Conservation (phyloP, 1,139 yeast genomes). For the Yamadazyma oceani region DNA sequence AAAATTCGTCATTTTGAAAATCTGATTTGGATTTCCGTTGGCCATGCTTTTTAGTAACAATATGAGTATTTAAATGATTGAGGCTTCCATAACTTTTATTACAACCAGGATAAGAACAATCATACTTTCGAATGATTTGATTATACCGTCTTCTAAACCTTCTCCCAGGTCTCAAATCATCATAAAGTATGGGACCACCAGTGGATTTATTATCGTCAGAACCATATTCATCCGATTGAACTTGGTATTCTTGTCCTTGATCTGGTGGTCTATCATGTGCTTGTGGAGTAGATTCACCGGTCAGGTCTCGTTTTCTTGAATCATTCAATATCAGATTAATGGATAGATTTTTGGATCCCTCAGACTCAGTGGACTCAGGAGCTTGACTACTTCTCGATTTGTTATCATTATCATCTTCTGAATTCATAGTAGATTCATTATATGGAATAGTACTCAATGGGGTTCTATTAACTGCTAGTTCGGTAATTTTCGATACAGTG, state of each 20-base stretch:
- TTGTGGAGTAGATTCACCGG: not conserved
- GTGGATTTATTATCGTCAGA: constrained; percentile 3
- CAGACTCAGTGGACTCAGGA: not conserved
- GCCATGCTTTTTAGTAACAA: constrained; percentile 72
- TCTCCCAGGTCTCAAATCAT: constrained; percentile 27
- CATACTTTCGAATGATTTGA: constrained; percentile 67
- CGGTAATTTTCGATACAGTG: too few relatives aligned
- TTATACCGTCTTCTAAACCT: constrained; percentile 68
- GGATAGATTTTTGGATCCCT: constrained; percentile 4
- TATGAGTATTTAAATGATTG: constrained; percentile 77
- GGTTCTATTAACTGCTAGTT: too few relatives aligned
- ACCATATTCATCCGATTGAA: not conserved
- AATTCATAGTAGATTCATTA: too few relatives aligned
- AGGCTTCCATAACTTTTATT: constrained; percentile 73
- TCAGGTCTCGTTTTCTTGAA: not conserved
- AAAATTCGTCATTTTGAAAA: constrained; percentile 36
- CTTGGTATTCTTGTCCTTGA: too few relatives aligned
- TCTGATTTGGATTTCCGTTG: constrained; percentile 68
- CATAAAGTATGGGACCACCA: constrained; percentile 13
- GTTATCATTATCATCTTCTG: not conserved
- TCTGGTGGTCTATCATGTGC: too few relatives aligned
- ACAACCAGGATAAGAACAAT: constrained; percentile 61
- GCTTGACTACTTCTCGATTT: not conserved
- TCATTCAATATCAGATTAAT: constrained; percentile 10
- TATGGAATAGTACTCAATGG: too few relatives aligned